Percentiles rank a stretch among this genome's conserved stretches.
Evolutionary conservation across 257 asterid genomes (phyloP).

Genomic region (Buddleja alternifolia): DNA sequence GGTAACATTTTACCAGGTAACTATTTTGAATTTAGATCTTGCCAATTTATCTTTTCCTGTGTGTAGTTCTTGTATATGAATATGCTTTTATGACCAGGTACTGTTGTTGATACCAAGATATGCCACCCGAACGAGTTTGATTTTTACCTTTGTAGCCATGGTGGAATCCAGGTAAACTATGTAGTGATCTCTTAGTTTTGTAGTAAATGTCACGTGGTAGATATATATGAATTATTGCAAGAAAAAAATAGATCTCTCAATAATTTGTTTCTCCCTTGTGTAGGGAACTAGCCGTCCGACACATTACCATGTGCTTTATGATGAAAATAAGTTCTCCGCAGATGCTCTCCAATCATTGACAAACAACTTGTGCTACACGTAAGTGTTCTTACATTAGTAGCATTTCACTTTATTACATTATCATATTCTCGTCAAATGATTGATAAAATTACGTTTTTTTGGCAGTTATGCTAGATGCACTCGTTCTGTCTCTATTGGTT

Average conservation of each 20-base stretch:
- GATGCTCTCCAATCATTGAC: conserved; percentile 75
- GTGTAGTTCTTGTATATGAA: not conserved
- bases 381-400: not conserved
- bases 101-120: conserved; percentile 75
- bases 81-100: conserved; percentile 46
- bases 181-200: not conserved
- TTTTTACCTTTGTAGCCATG: conserved; percentile 82
- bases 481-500: conserved; percentile 74
- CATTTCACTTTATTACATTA: too few relatives aligned
- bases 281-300: conserved; percentile 90
- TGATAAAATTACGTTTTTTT: not conserved
- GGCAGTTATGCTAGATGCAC: conserved; percentile 81
- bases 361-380: conserved; percentile 79
- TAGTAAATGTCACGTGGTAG: not conserved
- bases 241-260: not conserved
- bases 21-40: not conserved
- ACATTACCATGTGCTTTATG: conserved; percentile 81
- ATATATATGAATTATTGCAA: not conserved
- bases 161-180: conserved; percentile 72
- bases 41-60: not conserved
- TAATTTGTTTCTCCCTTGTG: not conserved
- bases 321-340: conserved; percentile 72
- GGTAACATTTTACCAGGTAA: conserved; percentile 88
- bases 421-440: too few relatives aligned
- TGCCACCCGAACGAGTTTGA: conserved; percentile 86